Conservation (phyloP, 2,329 filamentous ascomycete genomes). For the Teratosphaeria nubilosa region DNA sequence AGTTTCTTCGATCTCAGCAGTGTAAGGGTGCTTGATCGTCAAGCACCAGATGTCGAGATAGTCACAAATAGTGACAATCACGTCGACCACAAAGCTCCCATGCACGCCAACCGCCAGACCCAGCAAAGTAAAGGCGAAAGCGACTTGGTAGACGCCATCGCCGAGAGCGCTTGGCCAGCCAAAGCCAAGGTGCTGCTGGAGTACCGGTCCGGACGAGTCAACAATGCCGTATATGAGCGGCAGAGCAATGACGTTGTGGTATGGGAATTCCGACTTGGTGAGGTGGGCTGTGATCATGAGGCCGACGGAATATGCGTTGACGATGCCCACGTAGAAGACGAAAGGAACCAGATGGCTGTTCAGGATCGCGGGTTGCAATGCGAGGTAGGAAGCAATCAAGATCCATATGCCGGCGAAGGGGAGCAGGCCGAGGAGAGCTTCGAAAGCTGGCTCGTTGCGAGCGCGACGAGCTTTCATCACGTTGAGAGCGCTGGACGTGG, state of each 20-base stretch:
- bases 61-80: constrained; percentile 95
- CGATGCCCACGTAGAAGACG: constrained; percentile 72
- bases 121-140: constrained; percentile 80
- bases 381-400: constrained; percentile 67
- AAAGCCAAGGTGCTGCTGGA: constrained; percentile 37
- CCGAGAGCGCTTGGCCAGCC: constrained; percentile 72
- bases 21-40: constrained; percentile 80
- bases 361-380: constrained; percentile 75
- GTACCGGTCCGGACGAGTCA: constrained; percentile 67
- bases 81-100: constrained; percentile 91
- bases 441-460: constrained; percentile 60
- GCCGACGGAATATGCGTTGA: constrained; percentile 92
- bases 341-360: constrained; percentile 81
- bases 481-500: constrained; percentile 53
- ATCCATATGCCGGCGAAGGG: constrained; percentile 74
- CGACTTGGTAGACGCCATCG: constrained; percentile 66
- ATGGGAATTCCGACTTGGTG: constrained; percentile 78
- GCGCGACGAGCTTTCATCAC: constrained; percentile 72
- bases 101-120: constrained; percentile 84
- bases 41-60: constrained; percentile 98
- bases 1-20: constrained; percentile 9
- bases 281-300: constrained; percentile 94
- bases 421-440: constrained; percentile 69
- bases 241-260: constrained; percentile 72
- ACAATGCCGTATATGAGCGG: constrained; percentile 69